Evolutionary conservation across 305 asterid species (phyloP), one percentile per base, ranked within the genome.

Genomic region (Fraxinus nigra): DNA sequence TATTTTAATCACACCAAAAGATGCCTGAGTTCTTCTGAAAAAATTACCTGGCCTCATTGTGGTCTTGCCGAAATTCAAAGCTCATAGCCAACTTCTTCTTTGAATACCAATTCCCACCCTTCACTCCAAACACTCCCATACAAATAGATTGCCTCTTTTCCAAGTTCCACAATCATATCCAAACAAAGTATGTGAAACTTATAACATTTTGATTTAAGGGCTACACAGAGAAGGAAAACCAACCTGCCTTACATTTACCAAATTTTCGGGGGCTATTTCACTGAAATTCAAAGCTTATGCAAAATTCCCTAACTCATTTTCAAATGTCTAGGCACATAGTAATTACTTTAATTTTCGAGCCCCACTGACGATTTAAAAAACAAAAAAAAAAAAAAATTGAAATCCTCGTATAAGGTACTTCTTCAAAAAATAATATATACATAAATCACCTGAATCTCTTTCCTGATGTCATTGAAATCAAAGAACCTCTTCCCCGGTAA

Each of bases 371-470:
- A 63, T 20, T 20, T 24, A 61, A 63, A 0, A 22, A 20, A 59
- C 11, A 63, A 1, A 61, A 20, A 20, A 63, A 1, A 61, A 20
- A 20, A 61, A 7, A 59, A 6, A 0, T 61, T 61, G 0, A 24
- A 7, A 22, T 63, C 32, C n/a, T 63, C 32, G 13, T 1, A 4
- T 28, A 10, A 26, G 18, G 35, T 26, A 28, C 18, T 6, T 1
- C 18, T 11, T 28, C 1, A 11, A 4, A 67, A 67, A 4, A 26
- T 8, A 30, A 72, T 51, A 7, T 43, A 43, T 43, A 1, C 5
- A 24, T 65, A 2, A 16, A 35, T 54, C n/a, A 85, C 89, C 88
- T 85, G 80, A 83, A 87, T 87, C 80, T 83, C 87, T 4, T 38
- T 38, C 14, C 88, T 79, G 74, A 87, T 85, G 3, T 74, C 73